These are phyloP conservation scores for Chaetomidium leptoderma DNA, from an alignment of 495 filamentous ascomycete species.

Conservation along the genomic window DNA sequence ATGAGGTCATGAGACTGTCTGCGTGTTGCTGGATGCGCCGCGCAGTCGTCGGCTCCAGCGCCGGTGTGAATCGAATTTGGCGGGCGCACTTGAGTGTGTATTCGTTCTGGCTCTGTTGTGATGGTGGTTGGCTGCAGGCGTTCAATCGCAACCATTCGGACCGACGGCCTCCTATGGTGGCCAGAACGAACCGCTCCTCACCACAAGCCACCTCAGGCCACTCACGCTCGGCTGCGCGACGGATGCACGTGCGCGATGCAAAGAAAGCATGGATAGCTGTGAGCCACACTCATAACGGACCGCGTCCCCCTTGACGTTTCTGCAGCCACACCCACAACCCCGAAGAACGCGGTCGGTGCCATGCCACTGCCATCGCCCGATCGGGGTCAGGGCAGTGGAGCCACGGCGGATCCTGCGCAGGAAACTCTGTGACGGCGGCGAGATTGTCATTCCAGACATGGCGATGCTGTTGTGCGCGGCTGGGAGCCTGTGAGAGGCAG, in stretches of 20 bases:
- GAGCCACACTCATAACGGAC: constrained; percentile 7
- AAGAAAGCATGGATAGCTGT: not conserved
- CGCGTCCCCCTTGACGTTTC: not conserved
- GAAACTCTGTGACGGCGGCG: not conserved
- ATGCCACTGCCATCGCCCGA: no score
- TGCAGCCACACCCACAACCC: not conserved
- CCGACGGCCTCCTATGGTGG: constrained; percentile 22
- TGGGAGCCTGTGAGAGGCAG: not conserved
- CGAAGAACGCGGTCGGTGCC: no score
- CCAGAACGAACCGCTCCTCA: constrained; percentile 8
- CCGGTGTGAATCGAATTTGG: no score
- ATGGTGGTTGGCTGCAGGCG: constrained; percentile 22
- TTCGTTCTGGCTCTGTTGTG: no score
- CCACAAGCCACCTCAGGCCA: constrained; percentile 15
- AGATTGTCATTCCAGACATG: not conserved
- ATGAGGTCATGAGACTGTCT: no score
- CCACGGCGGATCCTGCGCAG: not conserved
- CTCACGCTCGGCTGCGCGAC: constrained; percentile 12
- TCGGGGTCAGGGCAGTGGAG: not conserved
- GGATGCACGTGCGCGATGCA: constrained; percentile 21
- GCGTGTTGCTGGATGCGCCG: no score
- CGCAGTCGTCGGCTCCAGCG: no score
- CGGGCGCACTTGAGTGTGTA: no score
- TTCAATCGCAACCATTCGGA: constrained; percentile 29
- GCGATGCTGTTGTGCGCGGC: no score